Conservation (phyloP, 169 alveolate genomes). For the Cardiosporidium cionae region DNA sequence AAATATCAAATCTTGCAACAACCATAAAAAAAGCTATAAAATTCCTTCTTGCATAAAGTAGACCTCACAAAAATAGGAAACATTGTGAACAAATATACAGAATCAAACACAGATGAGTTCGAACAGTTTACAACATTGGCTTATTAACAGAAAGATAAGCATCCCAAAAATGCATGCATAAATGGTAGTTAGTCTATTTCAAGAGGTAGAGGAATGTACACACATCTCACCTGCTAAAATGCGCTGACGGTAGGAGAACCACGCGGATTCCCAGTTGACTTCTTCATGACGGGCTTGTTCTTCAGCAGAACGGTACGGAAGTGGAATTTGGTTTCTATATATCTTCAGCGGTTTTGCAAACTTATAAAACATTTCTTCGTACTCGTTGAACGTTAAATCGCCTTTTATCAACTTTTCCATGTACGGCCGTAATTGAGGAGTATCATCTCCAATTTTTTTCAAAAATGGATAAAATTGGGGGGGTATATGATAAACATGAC, state of each 20-base stretch:
- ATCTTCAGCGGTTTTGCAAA: constrained; percentile 77
- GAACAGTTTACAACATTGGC: too few species aligned
- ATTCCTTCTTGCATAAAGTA: too few species aligned
- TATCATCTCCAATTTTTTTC: constrained; percentile 79
- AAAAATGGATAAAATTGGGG: constrained; percentile 79
- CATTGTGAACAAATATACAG: too few species aligned
- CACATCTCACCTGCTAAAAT: constrained; percentile 47
- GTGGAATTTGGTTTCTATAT: constrained; percentile 68
- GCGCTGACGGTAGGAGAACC: constrained; percentile 72
- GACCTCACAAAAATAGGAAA: too few species aligned
- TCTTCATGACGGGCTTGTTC: constrained; percentile 55
- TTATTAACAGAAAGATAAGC: too few species aligned
- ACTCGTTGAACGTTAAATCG: constrained; percentile 71
- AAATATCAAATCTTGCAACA: too few species aligned
- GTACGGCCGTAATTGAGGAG: constrained; percentile 73
- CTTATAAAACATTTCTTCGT: constrained; percentile 79
- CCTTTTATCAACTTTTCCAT: constrained; percentile 67
- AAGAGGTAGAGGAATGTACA: too few species aligned
- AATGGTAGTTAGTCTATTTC: too few species aligned
- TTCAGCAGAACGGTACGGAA: constrained; percentile 69
- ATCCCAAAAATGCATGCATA: too few species aligned
- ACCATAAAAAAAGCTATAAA: too few species aligned
- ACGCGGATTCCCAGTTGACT: constrained; percentile 65
- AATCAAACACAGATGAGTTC: too few species aligned
- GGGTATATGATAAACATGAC: constrained; percentile 55